Conservation (phyloP, 2,329 filamentous ascomycete species). For the Botrytis paeoniae region DNA sequence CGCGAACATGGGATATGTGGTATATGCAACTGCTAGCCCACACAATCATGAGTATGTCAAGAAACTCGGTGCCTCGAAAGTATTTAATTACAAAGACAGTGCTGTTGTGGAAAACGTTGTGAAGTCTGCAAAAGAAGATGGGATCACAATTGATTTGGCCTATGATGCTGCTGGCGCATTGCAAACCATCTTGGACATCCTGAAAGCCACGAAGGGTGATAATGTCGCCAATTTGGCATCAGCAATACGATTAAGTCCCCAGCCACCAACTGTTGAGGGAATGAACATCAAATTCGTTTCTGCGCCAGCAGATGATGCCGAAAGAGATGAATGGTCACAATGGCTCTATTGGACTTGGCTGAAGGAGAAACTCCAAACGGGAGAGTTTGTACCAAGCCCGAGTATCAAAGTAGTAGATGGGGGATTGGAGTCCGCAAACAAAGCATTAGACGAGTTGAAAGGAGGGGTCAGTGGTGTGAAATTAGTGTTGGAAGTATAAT, state of each 20-base stretch:
- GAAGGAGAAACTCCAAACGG: slow-evolving; percentile 27
- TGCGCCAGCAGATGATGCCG: slow-evolving; percentile 47
- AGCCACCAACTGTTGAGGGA: neutral
- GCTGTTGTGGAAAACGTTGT: slow-evolving; percentile 33
- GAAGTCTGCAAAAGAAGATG: slow-evolving; percentile 25
- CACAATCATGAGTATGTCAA: slow-evolving; percentile 28
- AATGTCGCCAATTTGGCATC: slow-evolving; percentile 48
- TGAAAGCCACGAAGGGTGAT: slow-evolving; percentile 49
- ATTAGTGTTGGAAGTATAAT: slow-evolving; percentile 35
- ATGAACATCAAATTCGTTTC: slow-evolving; percentile 38
- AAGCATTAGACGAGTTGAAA: slow-evolving; percentile 42
- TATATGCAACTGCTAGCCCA: slow-evolving; percentile 39
- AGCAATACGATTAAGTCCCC: slow-evolving; percentile 56
- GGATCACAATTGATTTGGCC: slow-evolving; percentile 10
- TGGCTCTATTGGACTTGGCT: slow-evolving; percentile 30
- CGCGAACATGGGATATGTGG: slow-evolving; percentile 41
- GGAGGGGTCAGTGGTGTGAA: slow-evolving; percentile 44
- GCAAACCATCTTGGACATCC: slow-evolving; percentile 48
- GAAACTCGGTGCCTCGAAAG: slow-evolving; percentile 22
- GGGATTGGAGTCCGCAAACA: slow-evolving; percentile 37
- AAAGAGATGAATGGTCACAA: slow-evolving; percentile 33
- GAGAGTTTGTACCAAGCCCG: slow-evolving; percentile 39
- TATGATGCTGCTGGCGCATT: slow-evolving; percentile 18
- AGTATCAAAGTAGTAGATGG: slow-evolving; percentile 42
- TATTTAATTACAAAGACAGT: slow-evolving; percentile 27